These are phyloP conservation scores for Lathyrus oleraceus DNA, from an alignment of 306 rosid species.

Conservation along the genomic window DNA sequence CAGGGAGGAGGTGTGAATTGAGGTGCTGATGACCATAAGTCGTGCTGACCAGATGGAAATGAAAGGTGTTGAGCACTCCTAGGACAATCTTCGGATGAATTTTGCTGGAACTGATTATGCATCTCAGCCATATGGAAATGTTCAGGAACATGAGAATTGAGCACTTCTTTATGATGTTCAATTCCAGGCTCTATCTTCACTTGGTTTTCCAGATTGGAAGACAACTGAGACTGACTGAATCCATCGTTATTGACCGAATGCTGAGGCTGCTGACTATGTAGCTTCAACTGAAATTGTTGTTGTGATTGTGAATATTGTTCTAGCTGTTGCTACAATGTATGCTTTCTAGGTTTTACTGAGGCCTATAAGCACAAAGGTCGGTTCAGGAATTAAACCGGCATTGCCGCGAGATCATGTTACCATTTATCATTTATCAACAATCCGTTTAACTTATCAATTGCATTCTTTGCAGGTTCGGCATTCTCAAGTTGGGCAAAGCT, in stretches of 20 bases:
- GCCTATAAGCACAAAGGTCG: too few relatives aligned
- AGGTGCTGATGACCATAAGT: slow-evolving; percentile 53
- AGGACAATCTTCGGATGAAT: slow-evolving; percentile 53
- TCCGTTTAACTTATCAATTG: too few relatives aligned
- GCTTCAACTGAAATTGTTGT: slow-evolving; percentile 60
- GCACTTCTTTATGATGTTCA: slow-evolving; percentile 63
- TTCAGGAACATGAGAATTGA: slow-evolving; percentile 58
- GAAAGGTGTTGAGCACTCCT: slow-evolving; percentile 62
- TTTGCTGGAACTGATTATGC: slow-evolving; percentile 77
- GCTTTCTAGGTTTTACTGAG: too few relatives aligned
- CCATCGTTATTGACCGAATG: slow-evolving; percentile 56
- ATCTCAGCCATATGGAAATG: slow-evolving; percentile 68
- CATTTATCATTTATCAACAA: too few relatives aligned
- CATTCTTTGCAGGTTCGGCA: too few relatives aligned
- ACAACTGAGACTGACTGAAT: slow-evolving; percentile 64
- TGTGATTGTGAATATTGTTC: slow-evolving; percentile 61
- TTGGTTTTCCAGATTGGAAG: slow-evolving; percentile 57
- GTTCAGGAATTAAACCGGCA: too few relatives aligned
- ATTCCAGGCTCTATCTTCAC: slow-evolving; percentile 70
- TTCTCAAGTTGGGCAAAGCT: too few relatives aligned
- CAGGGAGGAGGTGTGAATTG: too few relatives aligned
- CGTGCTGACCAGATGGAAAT: slow-evolving; percentile 57
- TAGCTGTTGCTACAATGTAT: too few relatives aligned
- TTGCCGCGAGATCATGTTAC: too few relatives aligned
- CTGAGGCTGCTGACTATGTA: slow-evolving; percentile 66